Conservation (phyloP, 805 yeast genomes). For the Limtongia smithiae region DNA sequence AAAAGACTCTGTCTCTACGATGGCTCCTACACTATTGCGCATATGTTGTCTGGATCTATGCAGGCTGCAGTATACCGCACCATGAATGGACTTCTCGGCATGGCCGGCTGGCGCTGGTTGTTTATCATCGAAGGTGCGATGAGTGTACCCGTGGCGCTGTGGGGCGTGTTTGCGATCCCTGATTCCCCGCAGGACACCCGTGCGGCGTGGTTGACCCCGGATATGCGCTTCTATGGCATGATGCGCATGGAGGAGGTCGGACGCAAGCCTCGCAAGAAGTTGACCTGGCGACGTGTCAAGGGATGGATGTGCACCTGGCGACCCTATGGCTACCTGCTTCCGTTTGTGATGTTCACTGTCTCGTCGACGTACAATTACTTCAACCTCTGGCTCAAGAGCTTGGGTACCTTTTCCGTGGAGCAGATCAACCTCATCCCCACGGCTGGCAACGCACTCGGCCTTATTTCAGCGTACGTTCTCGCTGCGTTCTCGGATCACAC, state of each 20-base stretch:
- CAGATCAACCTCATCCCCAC: constrained; percentile 37
- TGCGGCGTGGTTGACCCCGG: constrained; percentile 9
- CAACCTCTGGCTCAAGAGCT: constrained; percentile 37
- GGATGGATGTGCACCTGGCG: constrained; percentile 11
- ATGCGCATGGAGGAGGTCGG: constrained; percentile 18
- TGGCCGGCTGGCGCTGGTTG: constrained; percentile 41
- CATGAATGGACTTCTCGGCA: constrained; percentile 26
- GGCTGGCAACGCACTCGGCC: constrained; percentile 35
- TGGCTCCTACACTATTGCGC: constrained; percentile 41
- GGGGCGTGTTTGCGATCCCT: constrained; percentile 16
- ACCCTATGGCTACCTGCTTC: constrained; percentile 12
- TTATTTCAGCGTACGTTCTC: constrained; percentile 33
- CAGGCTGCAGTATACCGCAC: constrained; percentile 47
- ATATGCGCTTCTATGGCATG: constrained; percentile 4
- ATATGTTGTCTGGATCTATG: constrained; percentile 52
- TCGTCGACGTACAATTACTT: constrained; percentile 27
- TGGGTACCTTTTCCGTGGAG: constrained; percentile 30
- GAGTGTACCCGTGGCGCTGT: constrained; percentile 16
- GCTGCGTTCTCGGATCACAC: constrained; percentile 36
- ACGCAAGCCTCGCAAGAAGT: constrained; percentile 8
- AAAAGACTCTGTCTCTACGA: constrained; percentile 14
- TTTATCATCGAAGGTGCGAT: constrained; percentile 46
- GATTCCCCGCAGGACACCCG: constrained; percentile 17
- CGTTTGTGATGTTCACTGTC: constrained; percentile 8
- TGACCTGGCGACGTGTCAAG: constrained; percentile 11